A percentile compares a stretch with the other conserved stretches of the same genome.
These are phyloP conservation scores for Zelopaecilomyces penicillatus DNA, from an alignment of 2,329 filamentous ascomycete species.

Conservation along the genomic window DNA sequence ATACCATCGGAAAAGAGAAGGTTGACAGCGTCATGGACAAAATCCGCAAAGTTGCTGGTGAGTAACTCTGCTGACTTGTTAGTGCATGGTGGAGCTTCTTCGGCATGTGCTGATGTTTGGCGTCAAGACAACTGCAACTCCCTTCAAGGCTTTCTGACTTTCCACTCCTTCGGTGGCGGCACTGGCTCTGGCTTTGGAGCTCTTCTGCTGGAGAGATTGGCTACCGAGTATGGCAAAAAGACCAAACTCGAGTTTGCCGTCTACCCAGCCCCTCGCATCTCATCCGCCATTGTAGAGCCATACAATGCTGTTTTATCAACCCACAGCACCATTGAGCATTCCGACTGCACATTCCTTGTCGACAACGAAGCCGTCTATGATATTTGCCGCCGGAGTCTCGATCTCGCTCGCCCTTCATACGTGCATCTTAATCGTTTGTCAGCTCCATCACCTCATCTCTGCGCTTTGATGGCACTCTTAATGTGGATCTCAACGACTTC, in stretches of 20 bases:
- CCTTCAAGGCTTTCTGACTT: conserved; percentile 65
- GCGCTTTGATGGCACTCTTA: conserved; percentile 64
- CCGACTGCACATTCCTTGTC: conserved; percentile 71
- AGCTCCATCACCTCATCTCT: conserved; percentile 66
- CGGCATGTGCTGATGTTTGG: not conserved
- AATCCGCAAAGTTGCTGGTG: conserved; percentile 61
- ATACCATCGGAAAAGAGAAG: conserved; percentile 71
- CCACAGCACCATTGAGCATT: conserved; percentile 68
- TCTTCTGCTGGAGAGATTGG: conserved; percentile 62
- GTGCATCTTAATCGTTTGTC: conserved; percentile 64
- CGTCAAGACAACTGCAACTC: conserved; percentile 59
- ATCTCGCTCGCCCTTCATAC: conserved; percentile 60
- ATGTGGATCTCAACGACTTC: conserved; percentile 70
- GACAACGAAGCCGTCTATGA: conserved; percentile 71
- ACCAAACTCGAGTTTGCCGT: conserved; percentile 68
- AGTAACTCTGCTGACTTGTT: conserved; percentile 17
- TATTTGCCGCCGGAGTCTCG: conserved; percentile 64
- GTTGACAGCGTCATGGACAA: conserved; percentile 62
- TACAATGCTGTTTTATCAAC: conserved; percentile 68
- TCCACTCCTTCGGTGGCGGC: conserved; percentile 67
- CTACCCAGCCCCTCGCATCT: conserved; percentile 62
- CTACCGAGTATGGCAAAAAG: conserved; percentile 70
- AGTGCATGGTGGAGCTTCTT: too few species aligned
- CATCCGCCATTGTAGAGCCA: conserved; percentile 63
- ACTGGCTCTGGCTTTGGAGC: conserved; percentile 67